These are phyloP conservation scores for Acacia concinna DNA, from an alignment of 331 rosid genomes.

Conservation along the genomic window DNA sequence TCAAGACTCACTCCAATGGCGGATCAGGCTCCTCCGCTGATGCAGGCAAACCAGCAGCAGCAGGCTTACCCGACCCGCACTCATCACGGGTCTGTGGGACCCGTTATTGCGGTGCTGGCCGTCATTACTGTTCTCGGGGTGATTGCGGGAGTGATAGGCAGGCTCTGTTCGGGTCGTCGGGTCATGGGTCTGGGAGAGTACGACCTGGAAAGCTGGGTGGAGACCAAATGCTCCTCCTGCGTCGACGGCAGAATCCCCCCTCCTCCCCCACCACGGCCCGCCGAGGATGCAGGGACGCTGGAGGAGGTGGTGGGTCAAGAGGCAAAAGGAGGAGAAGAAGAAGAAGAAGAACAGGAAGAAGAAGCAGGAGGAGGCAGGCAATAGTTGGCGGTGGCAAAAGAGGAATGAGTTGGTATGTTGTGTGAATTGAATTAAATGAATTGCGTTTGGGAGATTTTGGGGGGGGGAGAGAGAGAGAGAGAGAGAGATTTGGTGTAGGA, in stretches of 20 bases:
- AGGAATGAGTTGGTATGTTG: neutral
- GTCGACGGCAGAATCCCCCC: constrained; percentile 58
- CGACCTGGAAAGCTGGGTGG: constrained; percentile 75
- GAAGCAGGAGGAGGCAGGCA: neutral
- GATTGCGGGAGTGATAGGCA: constrained; percentile 70
- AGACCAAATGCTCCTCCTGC: constrained; percentile 77
- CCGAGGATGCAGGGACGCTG: constrained; percentile 18
- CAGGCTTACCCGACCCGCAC: constrained; percentile 58
- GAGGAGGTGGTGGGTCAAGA: constrained; percentile 39
- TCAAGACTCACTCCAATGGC: neutral
- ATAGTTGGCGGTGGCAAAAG: neutral
- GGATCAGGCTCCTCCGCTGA: constrained; percentile 44
- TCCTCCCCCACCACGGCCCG: constrained; percentile 36
- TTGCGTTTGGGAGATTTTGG: neutral
- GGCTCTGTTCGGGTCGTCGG: constrained; percentile 81
- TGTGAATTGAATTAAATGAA: neutral
- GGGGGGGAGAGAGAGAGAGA: too few species aligned
- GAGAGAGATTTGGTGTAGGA: too few species aligned
- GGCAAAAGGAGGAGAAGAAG: constrained; percentile 37
- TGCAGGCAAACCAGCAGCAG: constrained; percentile 42
- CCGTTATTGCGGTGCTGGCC: constrained; percentile 72
- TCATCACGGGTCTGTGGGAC: constrained; percentile 70
- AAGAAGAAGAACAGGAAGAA: neutral
- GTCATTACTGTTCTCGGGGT: constrained; percentile 66
- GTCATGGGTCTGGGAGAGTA: constrained; percentile 60